Base-by-base conservation (phyloP, 495 filamentous ascomycete genomes). In the Xylaria acuta region DNA sequence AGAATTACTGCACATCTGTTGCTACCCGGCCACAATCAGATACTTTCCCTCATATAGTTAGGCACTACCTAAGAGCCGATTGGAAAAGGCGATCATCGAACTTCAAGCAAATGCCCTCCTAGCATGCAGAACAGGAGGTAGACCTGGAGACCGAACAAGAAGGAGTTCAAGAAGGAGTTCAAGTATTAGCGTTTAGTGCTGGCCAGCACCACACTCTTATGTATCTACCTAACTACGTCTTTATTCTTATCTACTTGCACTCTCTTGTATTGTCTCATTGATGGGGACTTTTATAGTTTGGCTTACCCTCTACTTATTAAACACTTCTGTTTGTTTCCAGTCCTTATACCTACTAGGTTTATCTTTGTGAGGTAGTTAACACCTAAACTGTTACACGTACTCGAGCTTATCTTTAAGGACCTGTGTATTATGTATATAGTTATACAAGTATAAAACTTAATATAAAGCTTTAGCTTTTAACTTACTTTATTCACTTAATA, bases 1-100 rank as follows among this genome's bases (percentile, higher is more conserved):
- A 71, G 59, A 64, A 25, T 40, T n/a, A 60, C 58, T 22, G 18
- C 58, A 38, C 9, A 60, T 60, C 58, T 60, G 7, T 38, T 40
- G n/a, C 18, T 40, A 22, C 16, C 34, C 32, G 22, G 7, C 25
- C 20, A 22, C 8, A 12, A 22, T 38, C 58, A 38, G 22, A n/a
- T 30, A 43, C 3, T 7, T 36, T n/a, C n/a, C 30, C 18, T 27
- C 8, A 14, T 45, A 3, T 3, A 45, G 25, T 41, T 27, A 8
- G 11, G 58, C 20, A 14, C 58, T 4, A 18, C n/a, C n/a, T n/a
- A n/a, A n/a, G 56, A 40, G 9, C 16, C 2, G 18, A 5, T 5
- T 32, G 18, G 1, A 53, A 34, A 32, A 59, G 5, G 32, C 56
- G 11, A n/a, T 9, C 32, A 58, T 4, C 1, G 14, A 53, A 3